A percentile compares a stretch with the other conserved stretches of the same genome.
These are phyloP conservation scores for Nemania abortiva DNA, from an alignment of 2,329 filamentous ascomycete species.

Conservation along the genomic window DNA sequence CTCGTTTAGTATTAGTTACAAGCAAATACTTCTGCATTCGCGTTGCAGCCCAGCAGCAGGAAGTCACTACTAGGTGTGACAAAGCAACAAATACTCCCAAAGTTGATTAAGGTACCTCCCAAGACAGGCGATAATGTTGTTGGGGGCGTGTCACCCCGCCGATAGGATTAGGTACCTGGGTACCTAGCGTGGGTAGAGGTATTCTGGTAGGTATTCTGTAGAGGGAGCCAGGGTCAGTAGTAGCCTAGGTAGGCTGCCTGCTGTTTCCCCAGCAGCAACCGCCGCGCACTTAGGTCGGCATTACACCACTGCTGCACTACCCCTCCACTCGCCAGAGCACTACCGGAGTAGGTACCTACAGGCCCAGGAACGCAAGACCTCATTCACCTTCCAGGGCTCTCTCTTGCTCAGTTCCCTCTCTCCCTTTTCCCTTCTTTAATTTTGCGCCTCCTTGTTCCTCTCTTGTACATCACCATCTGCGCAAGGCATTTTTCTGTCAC, in stretches of 20 bases:
- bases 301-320: background rate
- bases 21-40: background rate
- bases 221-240: no score
- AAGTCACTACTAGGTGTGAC: background rate
- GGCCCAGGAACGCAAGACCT: constrained; percentile 42
- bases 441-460: constrained; percentile 42
- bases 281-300: no score
- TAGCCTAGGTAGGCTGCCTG: constrained; percentile 4
- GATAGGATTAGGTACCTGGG: background rate
- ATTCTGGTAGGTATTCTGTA: no score
- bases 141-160: constrained; percentile 5
- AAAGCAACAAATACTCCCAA: background rate
- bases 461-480: constrained; percentile 46
- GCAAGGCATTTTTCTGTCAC: constrained; percentile 43
- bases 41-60: no score
- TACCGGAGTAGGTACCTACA: constrained; percentile 16
- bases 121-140: background rate
- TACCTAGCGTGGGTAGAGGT: no score
- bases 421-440: constrained; percentile 37
- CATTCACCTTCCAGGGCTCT: constrained; percentile 30
- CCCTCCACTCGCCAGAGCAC: constrained; percentile 9
- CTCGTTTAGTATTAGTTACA: background rate
- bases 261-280: constrained; percentile 5
- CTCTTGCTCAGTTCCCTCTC: constrained; percentile 32
- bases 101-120: background rate